Percentiles rank a stretch among this genome's conserved stretches.
Conservation (phyloP, 2,329 filamentous ascomycete species). For the Leptodontidium sp. region DNA sequence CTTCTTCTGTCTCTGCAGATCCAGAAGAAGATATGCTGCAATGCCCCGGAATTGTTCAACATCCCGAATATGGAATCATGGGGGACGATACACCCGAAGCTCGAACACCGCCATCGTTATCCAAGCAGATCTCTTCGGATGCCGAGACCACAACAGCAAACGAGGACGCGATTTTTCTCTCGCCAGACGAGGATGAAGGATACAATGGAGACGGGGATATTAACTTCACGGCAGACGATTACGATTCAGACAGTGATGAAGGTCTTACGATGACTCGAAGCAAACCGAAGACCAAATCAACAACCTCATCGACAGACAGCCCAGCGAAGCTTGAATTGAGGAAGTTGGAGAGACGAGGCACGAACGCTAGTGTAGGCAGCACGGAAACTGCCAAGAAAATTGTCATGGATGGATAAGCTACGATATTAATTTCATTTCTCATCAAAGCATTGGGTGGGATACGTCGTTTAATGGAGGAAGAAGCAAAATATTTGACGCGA, state of each 20-base stretch:
- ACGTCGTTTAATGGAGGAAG: slow-evolving; percentile 2
- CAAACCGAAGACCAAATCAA: slow-evolving; percentile 54
- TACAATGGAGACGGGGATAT: slow-evolving; percentile 44
- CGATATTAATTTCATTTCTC: slow-evolving; percentile 27
- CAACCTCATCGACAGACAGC: slow-evolving; percentile 43
- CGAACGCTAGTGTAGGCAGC: slow-evolving; percentile 67
- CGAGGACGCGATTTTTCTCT: slow-evolving; percentile 33
- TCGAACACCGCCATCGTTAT: slow-evolving; percentile 41
- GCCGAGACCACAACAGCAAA: slow-evolving; percentile 15
- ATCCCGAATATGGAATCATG: slow-evolving; percentile 44
- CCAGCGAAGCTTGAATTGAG: slow-evolving; percentile 44
- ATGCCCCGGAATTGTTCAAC: slow-evolving; percentile 57
- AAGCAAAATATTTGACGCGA: slow-evolving; percentile 6
- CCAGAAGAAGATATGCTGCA: slow-evolving; percentile 67
- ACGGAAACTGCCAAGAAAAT: slow-evolving; percentile 70
- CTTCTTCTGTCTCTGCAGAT: slow-evolving; percentile 70
- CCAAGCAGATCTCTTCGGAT: slow-evolving; percentile 36
- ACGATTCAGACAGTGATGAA: slow-evolving; percentile 46
- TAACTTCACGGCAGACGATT: slow-evolving; percentile 31
- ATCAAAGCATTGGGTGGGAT: slow-evolving; percentile 18
- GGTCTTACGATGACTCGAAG: slow-evolving; percentile 44
- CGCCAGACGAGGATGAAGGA: slow-evolving; percentile 40
- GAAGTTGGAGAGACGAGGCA: slow-evolving; percentile 57
- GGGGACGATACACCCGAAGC: slow-evolving; percentile 41
- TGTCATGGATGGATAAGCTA: slow-evolving; percentile 38